Evolutionary conservation across 202 grass and related monocot genomes (phyloP).

Genomic region (Brachypodium distachyon): DNA sequence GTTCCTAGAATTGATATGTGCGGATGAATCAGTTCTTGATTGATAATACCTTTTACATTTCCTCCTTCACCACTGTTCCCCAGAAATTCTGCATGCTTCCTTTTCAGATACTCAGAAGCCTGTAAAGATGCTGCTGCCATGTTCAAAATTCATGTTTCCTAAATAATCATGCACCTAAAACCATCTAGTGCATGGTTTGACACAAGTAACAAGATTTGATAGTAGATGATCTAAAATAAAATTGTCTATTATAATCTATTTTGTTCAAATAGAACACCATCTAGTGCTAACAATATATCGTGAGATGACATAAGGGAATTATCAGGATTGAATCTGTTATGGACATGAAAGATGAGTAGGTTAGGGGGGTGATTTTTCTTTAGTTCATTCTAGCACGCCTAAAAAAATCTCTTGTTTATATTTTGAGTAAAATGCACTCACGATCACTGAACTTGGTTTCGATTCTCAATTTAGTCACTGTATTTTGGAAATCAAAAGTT

Average conservation of each 20-base stretch:
- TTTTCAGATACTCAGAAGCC: conserved; percentile 30
- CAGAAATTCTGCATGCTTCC: conserved; percentile 28
- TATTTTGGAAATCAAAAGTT: no score
- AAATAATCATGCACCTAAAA: background rate
- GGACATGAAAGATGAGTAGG: no score
- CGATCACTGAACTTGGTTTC: no score
- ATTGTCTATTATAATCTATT: background rate
- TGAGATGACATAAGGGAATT: background rate
- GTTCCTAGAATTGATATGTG: background rate
- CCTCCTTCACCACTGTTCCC: conserved; percentile 19
- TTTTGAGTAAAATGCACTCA: no score
- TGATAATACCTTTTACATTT: conserved; percentile 33
- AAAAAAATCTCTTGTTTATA: no score
- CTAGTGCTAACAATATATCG: background rate
- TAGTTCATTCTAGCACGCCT: no score
- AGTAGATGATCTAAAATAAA: background rate
- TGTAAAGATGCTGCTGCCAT: conserved; percentile 8
- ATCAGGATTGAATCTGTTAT: background rate
- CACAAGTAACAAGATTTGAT: background rate
- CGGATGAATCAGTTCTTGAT: background rate
- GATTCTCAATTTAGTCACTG: no score
- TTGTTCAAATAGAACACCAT: background rate
- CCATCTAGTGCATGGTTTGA: background rate
- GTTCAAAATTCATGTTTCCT: background rate
- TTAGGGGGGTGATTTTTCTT: no score